A percentile compares a stretch with the other conserved stretches of the same genome.
Evolutionary conservation across 1,284 basidiomycete genomes (phyloP).

Genomic region (Ustilago trichophora): DNA sequence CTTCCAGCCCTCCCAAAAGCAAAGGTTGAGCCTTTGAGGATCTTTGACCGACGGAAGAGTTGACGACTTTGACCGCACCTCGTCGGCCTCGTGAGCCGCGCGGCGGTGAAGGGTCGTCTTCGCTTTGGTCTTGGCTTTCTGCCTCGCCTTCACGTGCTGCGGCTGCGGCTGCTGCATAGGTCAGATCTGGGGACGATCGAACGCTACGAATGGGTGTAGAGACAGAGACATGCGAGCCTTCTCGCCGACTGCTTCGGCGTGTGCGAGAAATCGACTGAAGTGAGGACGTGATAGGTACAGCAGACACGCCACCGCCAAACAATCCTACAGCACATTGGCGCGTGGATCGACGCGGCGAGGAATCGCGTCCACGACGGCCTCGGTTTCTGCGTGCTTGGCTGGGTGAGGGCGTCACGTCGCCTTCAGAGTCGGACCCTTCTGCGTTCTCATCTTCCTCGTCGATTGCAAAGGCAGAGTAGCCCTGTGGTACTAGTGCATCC

Average conservation of each 20-base stretch:
- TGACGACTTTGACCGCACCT: slow-evolving; percentile 49
- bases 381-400: slow-evolving; percentile 2
- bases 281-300: not conserved
- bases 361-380: slow-evolving; percentile 14
- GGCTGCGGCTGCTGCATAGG: slow-evolving; percentile 34
- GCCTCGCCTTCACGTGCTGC: slow-evolving; percentile 1
- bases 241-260: slow-evolving; percentile 12
- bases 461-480: slow-evolving; percentile 46
- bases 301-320: slow-evolving; percentile 37
- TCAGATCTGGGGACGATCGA: slow-evolving; percentile 48
- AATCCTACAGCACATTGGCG: slow-evolving; percentile 56
- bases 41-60: slow-evolving; percentile 32
- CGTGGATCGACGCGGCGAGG: slow-evolving; percentile 32
- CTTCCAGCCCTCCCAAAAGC: slow-evolving; percentile 18
- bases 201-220: slow-evolving; percentile 35
- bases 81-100: slow-evolving; percentile 45
- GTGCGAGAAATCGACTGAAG: slow-evolving; percentile 1
- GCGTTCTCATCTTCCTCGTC: slow-evolving; percentile 18
- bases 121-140: not conserved
- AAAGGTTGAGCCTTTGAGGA: slow-evolving; percentile 10
- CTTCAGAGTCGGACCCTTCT: slow-evolving; percentile 21
- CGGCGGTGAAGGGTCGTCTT: slow-evolving; percentile 19
- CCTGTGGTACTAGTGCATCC: slow-evolving; percentile 50
- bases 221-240: slow-evolving; percentile 14
- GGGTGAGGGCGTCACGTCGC: slow-evolving; percentile 24